Conservation (phyloP, 371 early-diverging fungal species). For the Apophysomyces variabilis region DNA sequence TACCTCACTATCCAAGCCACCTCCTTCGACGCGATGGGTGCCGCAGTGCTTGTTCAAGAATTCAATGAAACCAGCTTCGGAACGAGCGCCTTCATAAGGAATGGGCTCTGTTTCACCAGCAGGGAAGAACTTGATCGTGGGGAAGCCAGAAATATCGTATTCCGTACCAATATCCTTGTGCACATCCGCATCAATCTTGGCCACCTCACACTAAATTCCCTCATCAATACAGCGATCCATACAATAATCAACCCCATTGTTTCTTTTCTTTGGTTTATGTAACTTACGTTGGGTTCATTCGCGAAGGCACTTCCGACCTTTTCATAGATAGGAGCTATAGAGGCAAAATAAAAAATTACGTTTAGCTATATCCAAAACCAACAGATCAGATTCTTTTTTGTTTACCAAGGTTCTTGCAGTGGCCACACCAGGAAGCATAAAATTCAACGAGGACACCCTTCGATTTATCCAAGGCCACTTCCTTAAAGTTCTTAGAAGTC, state of each 20-base stretch:
- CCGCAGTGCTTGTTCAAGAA: conserved; percentile 91
- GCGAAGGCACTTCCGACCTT: conserved; percentile 62
- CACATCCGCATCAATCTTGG: conserved; percentile 88
- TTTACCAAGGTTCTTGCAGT: conserved; percentile 77
- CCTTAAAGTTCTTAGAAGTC: conserved; percentile 69
- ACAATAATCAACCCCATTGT: too few species aligned
- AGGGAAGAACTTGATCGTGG: conserved; percentile 89
- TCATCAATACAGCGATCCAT: neutral
- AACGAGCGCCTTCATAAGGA: conserved; percentile 79
- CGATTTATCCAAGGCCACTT: conserved; percentile 60
- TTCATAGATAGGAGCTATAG: conserved; percentile 66
- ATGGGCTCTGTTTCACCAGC: conserved; percentile 69
- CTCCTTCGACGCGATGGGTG: conserved; percentile 81
- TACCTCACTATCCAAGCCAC: conserved; percentile 64
- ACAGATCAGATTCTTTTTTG: neutral
- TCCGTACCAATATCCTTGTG: conserved; percentile 57
- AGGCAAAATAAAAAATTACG: neutral
- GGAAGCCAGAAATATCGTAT: conserved; percentile 79
- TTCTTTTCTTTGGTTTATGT: too few species aligned
- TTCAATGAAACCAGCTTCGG: conserved; percentile 81
- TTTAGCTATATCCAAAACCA: neutral
- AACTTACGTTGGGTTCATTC: conserved; percentile 45
- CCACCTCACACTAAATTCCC: conserved; percentile 68
- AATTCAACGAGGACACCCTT: conserved; percentile 83
- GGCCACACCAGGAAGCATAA: conserved; percentile 88